Evolutionary conservation across 345 rosid genomes (phyloP), one percentile per base, ranked within the genome.

Genomic region (Salix brachista): DNA sequence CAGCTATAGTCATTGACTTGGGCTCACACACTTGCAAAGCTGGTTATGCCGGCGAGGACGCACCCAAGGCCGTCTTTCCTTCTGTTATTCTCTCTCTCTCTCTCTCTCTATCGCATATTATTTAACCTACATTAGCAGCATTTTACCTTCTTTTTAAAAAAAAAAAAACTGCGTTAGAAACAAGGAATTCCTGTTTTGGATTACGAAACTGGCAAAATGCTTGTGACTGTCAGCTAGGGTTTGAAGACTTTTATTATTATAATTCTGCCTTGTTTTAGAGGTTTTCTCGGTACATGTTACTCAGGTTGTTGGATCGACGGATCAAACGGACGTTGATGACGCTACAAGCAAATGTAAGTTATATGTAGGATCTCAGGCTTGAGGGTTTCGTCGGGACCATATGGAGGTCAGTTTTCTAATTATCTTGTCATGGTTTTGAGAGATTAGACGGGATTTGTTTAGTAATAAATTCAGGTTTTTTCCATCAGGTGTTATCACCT

Each of bases 21-120:
- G 99, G 99, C 23, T 91, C 97, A 46, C 98, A 94, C 88, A 94
- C 98, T 79, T 96, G 98, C 85, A 96, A 96, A 77, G 99, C 99
- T 65, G 99, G 99, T 75, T 96, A 94, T 82, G 99, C 99, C 8
- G 99, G 98, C 6, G 99, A 96, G 88, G 99, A 96, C 87, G 97
- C 97, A 80, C 98, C 98, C 54, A 96, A 96, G 82, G 99, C 99
- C 50, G 98, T 96, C 6, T 96, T 96, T 71, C 97, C 99, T 80
- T 94, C 99, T 36, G 98, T 94, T 76, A 89, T 90, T 77, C 26
- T 28, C 39, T 67, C 36, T 52, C 18, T 65, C 36, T 52, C n/a
- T 65, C 26, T 34, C 18, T 65, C 36, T 54, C n/a, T 65, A 18
- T 34, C 54, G 44, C 21, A 65, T 65, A 1, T 16, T 65, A 30